These are phyloP conservation scores for Debaryomyces singareniensis DNA, from an alignment of 1,139 yeast genomes.

Conservation along the genomic window DNA sequence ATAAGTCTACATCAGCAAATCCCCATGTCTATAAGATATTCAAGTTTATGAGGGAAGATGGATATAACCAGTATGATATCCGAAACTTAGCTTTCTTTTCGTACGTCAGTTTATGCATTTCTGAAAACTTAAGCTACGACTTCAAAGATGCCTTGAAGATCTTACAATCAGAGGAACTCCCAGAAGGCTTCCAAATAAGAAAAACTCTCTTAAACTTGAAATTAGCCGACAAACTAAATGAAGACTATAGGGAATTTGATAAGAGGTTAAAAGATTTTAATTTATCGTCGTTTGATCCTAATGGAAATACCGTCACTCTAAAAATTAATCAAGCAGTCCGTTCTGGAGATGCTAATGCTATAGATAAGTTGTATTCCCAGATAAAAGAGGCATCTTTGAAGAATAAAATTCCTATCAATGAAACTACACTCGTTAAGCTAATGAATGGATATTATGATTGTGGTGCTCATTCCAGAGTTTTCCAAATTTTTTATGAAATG, in stretches of 20 bases:
- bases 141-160: conserved; percentile 22
- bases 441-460: conserved; percentile 31
- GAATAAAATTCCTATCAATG: conserved; percentile 20
- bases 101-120: conserved; percentile 25
- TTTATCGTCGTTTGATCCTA: conserved; percentile 27
- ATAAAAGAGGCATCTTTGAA: conserved; percentile 19
- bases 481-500: conserved; percentile 29
- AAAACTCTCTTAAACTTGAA: conserved; percentile 8
- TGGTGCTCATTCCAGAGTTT: conserved; percentile 24
- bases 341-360: conserved; percentile 12
- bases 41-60: conserved; percentile 8
- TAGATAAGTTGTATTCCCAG: conserved; percentile 19
- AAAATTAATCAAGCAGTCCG: conserved; percentile 18
- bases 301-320: conserved; percentile 18
- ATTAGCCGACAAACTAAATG: conserved; percentile 4
- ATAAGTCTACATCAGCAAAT: conserved; percentile 9
- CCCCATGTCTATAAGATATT: conserved; percentile 8
- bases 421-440: conserved; percentile 24
- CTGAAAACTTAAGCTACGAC: conserved; percentile 17
- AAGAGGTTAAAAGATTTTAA: conserved; percentile 8
- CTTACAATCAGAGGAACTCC: conserved; percentile 22
- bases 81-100: conserved; percentile 28
- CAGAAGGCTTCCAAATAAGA: conserved; percentile 16
- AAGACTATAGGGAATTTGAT: conserved; percentile 11
- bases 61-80: conserved; percentile 6